These are phyloP conservation scores for Leishmania aethiopica DNA, from an alignment of 208 protist genomes.

Conservation along the genomic window DNA sequence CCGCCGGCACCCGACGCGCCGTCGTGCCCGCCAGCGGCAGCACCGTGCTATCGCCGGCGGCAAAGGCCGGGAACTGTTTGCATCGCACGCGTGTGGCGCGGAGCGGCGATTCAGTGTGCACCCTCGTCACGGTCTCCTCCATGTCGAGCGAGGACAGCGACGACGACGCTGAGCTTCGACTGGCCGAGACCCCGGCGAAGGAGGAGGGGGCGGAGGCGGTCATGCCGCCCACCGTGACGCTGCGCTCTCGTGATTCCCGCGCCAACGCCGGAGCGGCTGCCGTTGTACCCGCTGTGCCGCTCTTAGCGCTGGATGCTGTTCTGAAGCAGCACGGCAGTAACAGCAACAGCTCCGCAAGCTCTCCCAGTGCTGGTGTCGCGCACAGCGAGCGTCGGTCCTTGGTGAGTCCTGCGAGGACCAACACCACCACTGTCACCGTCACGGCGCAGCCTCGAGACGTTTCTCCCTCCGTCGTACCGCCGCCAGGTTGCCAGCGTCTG, in stretches of 20 bases:
- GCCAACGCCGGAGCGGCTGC: neutral
- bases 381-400: neutral
- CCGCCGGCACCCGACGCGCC: too few species aligned
- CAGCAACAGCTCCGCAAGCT: neutral
- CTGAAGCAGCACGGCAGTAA: conserved; percentile 6
- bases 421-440: neutral
- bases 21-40: neutral
- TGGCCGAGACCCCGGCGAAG: neutral
- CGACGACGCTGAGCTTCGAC: neutral
- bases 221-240: conserved; percentile 22
- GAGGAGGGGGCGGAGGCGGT: neutral
- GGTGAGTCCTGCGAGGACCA: neutral
- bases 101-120: conserved; percentile 40
- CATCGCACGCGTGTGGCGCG: conserved; percentile 19
- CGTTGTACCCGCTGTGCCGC: conserved; percentile 5
- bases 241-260: conserved; percentile 1
- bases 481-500: conserved; percentile 11
- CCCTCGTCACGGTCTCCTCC: conserved; percentile 42
- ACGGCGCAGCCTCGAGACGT: conserved; percentile 2
- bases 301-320: conserved; percentile 8
- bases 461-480: conserved; percentile 22
- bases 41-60: neutral
- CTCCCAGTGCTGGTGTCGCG: neutral
- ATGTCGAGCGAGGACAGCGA: conserved; percentile 33
- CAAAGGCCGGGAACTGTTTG: conserved; percentile 7